Evolutionary conservation across 2,329 filamentous ascomycete species (phyloP).

Genomic region (Trichoderma gracile): DNA sequence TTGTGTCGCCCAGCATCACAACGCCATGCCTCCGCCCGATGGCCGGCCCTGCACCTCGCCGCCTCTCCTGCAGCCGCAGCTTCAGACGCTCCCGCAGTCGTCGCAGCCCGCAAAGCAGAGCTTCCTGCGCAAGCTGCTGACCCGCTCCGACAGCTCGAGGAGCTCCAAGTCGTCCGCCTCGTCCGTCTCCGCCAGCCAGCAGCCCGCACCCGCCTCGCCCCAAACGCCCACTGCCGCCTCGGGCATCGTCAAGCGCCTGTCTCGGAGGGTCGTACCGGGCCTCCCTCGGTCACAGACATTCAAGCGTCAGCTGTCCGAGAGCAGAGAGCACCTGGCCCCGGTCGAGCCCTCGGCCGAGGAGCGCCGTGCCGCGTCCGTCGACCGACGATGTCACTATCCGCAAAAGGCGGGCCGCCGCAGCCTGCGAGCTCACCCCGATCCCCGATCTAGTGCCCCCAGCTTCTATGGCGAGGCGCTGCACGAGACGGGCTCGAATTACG

Average conservation of each 20-base stretch:
- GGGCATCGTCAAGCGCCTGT: slow-evolving; percentile 46
- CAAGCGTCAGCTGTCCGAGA: slow-evolving; percentile 79
- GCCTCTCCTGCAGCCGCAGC: slow-evolving; percentile 25
- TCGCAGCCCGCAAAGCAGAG: slow-evolving; percentile 30
- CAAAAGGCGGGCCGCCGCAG: slow-evolving; percentile 35
- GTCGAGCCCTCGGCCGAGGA: slow-evolving; percentile 64
- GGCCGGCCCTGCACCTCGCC: slow-evolving; percentile 35
- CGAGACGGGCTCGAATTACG: slow-evolving; percentile 27
- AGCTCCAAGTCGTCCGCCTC: slow-evolving; percentile 17
- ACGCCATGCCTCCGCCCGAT: slow-evolving; percentile 37
- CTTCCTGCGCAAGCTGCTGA: slow-evolving; percentile 37
- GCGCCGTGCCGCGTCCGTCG: slow-evolving; percentile 70
- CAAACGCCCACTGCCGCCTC: neutral
- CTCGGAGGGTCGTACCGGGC: slow-evolving; percentile 70
- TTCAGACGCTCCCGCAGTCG: slow-evolving; percentile 25
- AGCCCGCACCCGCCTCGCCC: neutral
- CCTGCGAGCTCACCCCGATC: slow-evolving; percentile 34
- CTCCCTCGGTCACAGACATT: slow-evolving; percentile 77
- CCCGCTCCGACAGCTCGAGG: slow-evolving; percentile 26
- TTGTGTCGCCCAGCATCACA: slow-evolving; percentile 24
- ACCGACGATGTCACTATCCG: slow-evolving; percentile 46
- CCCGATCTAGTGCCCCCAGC: slow-evolving; percentile 52
- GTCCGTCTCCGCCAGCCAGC: slow-evolving; percentile 15
- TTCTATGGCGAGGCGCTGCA: slow-evolving; percentile 39
- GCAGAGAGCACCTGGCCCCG: slow-evolving; percentile 69